Evolutionary conservation across 345 rosid genomes (phyloP).

Genomic region (Citrus mangshanensis): DNA sequence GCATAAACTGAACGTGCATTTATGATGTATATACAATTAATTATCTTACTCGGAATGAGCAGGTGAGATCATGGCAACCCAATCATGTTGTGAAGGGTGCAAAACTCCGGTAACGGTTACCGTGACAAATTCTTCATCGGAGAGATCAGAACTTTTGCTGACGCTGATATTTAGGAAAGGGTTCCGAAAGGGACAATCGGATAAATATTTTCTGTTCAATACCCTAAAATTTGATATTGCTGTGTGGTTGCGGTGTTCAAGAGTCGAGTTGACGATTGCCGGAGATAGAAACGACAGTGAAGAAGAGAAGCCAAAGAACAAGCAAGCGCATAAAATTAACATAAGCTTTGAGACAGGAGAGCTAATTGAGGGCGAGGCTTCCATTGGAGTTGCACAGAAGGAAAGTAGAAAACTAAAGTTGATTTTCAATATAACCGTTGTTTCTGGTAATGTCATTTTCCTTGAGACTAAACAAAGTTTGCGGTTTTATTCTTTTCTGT

Average conservation of each 20-base stretch:
- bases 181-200: conserved; percentile 25
- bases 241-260: conserved; percentile 37
- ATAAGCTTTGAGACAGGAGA: background rate
- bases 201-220: conserved; percentile 39
- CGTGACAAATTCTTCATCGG: conserved; percentile 35
- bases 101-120: conserved; percentile 51
- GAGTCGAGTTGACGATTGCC: conserved; percentile 18
- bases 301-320: conserved; percentile 1
- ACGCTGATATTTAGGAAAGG: conserved; percentile 33
- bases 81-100: conserved; percentile 32
- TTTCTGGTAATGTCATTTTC: background rate
- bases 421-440: no score
- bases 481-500: background rate
- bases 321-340: background rate
- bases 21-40: no score
- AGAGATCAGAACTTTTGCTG: conserved; percentile 3
- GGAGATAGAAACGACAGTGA: conserved; percentile 23
- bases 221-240: conserved; percentile 51
- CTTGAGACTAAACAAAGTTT: background rate
- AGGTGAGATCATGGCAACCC: conserved; percentile 79
- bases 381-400: background rate
- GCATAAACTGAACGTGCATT: background rate
- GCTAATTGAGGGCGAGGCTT: background rate
- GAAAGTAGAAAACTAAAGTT: background rate
- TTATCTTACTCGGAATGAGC: conserved; percentile 42